Percentiles rank a stretch among this genome's conserved stretches.
phyloP scores from a whole-genome alignment of 495 filamentous ascomycete species.

The Lasiosphaeria ovina region DNA sequence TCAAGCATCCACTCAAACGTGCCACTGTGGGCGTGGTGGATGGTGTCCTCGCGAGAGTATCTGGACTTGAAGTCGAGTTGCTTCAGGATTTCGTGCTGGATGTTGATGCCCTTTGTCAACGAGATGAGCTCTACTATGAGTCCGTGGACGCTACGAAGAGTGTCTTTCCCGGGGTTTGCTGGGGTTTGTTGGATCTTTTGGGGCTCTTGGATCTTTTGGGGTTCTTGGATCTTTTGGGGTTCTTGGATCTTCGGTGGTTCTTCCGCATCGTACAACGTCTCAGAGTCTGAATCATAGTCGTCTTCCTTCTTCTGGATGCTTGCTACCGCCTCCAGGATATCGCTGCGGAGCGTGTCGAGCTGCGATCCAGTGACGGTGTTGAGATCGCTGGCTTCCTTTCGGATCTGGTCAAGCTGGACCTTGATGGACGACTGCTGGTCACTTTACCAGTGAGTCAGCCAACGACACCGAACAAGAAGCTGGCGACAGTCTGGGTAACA shows the following conservation, averaged over 20 bases:
- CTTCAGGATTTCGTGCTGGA: not conserved
- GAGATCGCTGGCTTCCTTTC: not conserved
- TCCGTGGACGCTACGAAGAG: not conserved
- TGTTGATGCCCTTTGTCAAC: not conserved
- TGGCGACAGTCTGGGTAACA: not conserved
- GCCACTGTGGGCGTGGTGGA: not conserved
- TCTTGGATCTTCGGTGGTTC: not conserved
- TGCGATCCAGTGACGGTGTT: not conserved
- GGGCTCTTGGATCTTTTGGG: not conserved
- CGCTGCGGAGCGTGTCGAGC: not conserved
- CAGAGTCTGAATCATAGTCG: not conserved
- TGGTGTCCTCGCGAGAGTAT: conserved; percentile 4
- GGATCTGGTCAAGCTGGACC: not conserved
- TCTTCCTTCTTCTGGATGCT: not conserved
- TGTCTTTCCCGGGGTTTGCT: not conserved
- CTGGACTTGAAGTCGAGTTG: conserved; percentile 4
- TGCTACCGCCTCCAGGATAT: not conserved
- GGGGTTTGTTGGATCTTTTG: not conserved
- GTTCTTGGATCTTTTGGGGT: no score
- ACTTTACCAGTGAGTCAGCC: not conserved
- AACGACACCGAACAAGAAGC: not conserved
- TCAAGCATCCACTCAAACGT: conserved; percentile 6
- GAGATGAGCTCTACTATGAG: not conserved
- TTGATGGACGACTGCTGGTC: not conserved
- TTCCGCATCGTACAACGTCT: not conserved